A percentile compares a stretch with the other conserved stretches of the same genome.
Conservation (phyloP, 192 early-diverging fungal genomes). For the Gryganskiella cystojenkinii region DNA sequence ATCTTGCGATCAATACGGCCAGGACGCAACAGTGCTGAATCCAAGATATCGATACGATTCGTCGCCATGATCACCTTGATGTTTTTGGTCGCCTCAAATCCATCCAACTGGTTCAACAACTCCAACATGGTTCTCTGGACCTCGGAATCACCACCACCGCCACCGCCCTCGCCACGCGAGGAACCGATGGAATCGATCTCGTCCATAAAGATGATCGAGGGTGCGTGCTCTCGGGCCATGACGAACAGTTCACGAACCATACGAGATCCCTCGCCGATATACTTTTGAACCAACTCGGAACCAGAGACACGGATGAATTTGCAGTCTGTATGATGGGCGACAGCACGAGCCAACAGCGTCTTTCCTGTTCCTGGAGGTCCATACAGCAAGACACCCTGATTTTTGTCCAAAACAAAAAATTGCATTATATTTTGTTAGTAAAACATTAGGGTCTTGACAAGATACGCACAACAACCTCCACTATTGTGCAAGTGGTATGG, state of each 20-base stretch:
- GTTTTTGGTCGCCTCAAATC: conserved; percentile 91
- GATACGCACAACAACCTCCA: too few species aligned
- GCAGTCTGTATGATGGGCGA: conserved; percentile 94
- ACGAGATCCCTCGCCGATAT: conserved; percentile 92
- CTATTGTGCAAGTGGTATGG: too few species aligned
- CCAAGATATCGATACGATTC: conserved; percentile 91
- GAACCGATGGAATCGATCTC: conserved; percentile 94
- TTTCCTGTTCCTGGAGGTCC: conserved; percentile 92
- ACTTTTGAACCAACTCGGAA: conserved; percentile 92
- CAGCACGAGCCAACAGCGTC: conserved; percentile 88
- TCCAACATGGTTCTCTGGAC: conserved; percentile 94
- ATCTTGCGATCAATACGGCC: conserved; percentile 94
- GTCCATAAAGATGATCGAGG: conserved; percentile 94
- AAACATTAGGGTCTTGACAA: too few species aligned
- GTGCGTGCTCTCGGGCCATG: conserved; percentile 92
- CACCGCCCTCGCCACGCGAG: conserved; percentile 81
- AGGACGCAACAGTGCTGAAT: conserved; percentile 87
- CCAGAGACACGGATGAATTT: conserved; percentile 92
- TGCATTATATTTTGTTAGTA: too few species aligned
- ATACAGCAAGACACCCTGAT: conserved; percentile 93
- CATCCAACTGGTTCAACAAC: conserved; percentile 90
- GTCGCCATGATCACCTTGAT: conserved; percentile 96
- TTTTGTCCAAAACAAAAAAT: too few species aligned
- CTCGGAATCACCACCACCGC: conserved; percentile 86
- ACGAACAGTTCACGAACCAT: conserved; percentile 93